These are phyloP conservation scores for Nothophoma quercina DNA, from an alignment of 2,329 filamentous ascomycete genomes.

Conservation along the genomic window DNA sequence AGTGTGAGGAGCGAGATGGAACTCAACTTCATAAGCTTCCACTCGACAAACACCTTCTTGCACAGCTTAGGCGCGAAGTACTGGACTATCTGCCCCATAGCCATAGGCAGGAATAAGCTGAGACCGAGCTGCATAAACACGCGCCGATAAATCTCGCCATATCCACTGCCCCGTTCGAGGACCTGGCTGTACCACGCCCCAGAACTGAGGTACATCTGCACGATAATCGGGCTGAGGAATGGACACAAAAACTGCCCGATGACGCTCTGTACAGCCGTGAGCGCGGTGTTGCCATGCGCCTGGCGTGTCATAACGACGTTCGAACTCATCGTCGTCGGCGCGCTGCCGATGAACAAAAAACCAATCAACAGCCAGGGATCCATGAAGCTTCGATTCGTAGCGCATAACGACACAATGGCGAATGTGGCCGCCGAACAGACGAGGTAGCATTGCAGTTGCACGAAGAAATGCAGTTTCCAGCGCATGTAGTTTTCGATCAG, in stretches of 20 bases:
- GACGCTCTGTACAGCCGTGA: conserved; percentile 68
- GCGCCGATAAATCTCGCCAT: conserved; percentile 68
- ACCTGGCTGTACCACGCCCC: conserved; percentile 62
- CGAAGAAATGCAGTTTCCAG: conserved; percentile 72
- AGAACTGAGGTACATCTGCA: conserved; percentile 66
- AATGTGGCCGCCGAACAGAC: conserved; percentile 70
- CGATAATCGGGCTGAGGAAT: conserved; percentile 70
- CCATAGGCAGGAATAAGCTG: conserved; percentile 70
- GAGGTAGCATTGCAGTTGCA: conserved; percentile 72
- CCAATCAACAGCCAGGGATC: conserved; percentile 72
- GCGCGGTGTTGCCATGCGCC: conserved; percentile 66
- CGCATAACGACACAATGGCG: conserved; percentile 60
- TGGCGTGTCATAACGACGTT: conserved; percentile 78
- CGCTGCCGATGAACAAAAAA: conserved; percentile 71
- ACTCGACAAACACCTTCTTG: conserved; percentile 61
- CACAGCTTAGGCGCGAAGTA: conserved; percentile 63
- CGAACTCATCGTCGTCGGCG: conserved; percentile 75
- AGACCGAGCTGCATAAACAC: conserved; percentile 74
- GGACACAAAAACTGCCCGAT: conserved; percentile 74
- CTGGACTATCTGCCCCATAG: conserved; percentile 67
- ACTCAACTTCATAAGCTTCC: conserved; percentile 55
- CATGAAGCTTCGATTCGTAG: conserved; percentile 60
- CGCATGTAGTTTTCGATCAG: conserved; percentile 68
- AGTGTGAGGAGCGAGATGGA: conserved; percentile 58
- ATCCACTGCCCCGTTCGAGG: conserved; percentile 61